Evolutionary conservation across 2,329 filamentous ascomycete genomes (phyloP), one percentile per base, ranked within the genome.

Genomic region (Claviceps paspali): DNA sequence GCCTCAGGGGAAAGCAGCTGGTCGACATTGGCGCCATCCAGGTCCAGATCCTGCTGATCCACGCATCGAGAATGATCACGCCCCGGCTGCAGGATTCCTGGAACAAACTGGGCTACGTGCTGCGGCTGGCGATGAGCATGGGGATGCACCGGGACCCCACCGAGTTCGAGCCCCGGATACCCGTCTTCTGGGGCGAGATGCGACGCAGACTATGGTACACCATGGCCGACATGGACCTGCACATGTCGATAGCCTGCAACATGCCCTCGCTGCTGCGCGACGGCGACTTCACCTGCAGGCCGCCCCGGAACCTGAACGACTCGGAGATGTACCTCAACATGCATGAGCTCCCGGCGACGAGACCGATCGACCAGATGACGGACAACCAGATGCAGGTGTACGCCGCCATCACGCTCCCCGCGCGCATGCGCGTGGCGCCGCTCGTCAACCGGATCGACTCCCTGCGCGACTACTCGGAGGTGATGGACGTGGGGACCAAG

Each of bases 91-190:
- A 71, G 36, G 64, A 69, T 36, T 58, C 64, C 0, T 74, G 70
- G 70, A 62, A 63, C 11, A 65, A 70, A 38, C 53, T 73, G n/a
- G 70, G 70, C 5, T 61, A 63, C 36, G 63, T 73, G 29, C 62
- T 72, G 5, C 64, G 70, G 12, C 67, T 70, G 57, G 70, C 68
- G 22, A 73, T 73, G 68, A 67, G 64, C 3, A 73, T 74, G 68
- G 70, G 69, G 3, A 54, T 74, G 33, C 70, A 74, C 45, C 62
- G 69, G 4, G 70, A 74, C 37, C 68, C 70, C 3, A 64, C 64
- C 11, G 70, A 74, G 44, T 71, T 67, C 38, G 57, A 61, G 19
- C 55, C 59, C 3, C 60, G 63, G 22, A 63, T 73, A 36, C 56
- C 60, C 5, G 57, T 66, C 0, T 73, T 70, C 45, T 58, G 64